Percentiles rank a stretch among this genome's conserved stretches.
phyloP scores from a whole-genome alignment of 2,329 filamentous ascomycete species.

The Botrytis fragariae region DNA sequence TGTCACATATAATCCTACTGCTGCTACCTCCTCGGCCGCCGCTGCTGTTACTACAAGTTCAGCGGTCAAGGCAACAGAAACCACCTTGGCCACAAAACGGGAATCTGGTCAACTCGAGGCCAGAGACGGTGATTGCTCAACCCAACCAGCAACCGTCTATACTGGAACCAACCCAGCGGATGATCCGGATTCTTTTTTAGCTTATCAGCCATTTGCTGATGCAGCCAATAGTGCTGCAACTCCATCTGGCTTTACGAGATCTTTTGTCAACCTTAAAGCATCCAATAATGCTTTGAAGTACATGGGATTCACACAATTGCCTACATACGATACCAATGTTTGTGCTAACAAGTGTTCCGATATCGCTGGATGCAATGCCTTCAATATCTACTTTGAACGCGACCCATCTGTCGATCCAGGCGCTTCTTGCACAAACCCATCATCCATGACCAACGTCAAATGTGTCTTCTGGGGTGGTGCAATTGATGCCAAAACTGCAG shows the following conservation, averaged over 20 bases:
- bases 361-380: constrained; percentile 32
- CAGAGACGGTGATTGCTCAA: neutral
- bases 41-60: neutral
- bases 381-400: constrained; percentile 41
- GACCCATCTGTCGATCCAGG: constrained; percentile 39
- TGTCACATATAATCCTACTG: neutral
- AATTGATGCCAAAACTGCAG: constrained; percentile 33
- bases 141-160: neutral
- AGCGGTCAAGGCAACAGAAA: neutral
- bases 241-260: constrained; percentile 36
- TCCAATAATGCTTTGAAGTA: constrained; percentile 32
- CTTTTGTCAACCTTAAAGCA: constrained; percentile 37
- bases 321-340: constrained; percentile 33
- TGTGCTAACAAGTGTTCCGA: constrained; percentile 34
- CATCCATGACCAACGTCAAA: constrained; percentile 38
- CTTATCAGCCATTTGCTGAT: constrained; percentile 27
- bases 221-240: constrained; percentile 32
- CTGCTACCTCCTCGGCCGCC: neutral
- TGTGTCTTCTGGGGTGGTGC: constrained; percentile 40
- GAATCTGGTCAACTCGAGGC: neutral
- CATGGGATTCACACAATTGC: constrained; percentile 33
- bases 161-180: constrained; percentile 32
- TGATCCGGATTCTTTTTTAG: constrained; percentile 38
- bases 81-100: neutral
- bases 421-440: constrained; percentile 37